Evolutionary conservation across 495 filamentous ascomycete species (phyloP).

Genomic region (Tuber brumale): DNA sequence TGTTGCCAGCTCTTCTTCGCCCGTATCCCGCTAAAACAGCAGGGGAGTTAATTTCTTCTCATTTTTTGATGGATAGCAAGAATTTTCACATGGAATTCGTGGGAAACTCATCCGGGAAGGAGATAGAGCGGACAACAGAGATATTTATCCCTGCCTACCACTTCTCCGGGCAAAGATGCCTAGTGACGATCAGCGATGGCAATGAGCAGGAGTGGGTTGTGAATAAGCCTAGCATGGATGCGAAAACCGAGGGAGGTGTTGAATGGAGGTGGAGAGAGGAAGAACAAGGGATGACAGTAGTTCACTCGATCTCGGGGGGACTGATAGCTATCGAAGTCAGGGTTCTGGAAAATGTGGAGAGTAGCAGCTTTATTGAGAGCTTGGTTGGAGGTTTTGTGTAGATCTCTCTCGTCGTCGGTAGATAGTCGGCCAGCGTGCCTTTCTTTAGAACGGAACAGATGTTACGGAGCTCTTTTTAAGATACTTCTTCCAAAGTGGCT

Average conservation of each 20-base stretch:
- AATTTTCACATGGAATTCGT: slow-evolving; percentile 32
- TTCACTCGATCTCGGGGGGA: slow-evolving; percentile 10
- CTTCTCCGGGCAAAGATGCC: slow-evolving; percentile 30
- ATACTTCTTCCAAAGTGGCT: not conserved
- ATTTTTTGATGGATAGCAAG: slow-evolving; percentile 31
- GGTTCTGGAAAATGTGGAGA: not conserved
- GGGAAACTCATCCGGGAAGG: slow-evolving; percentile 8
- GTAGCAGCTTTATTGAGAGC: not conserved
- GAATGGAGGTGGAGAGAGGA: slow-evolving; percentile 36
- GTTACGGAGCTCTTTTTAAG: not conserved
- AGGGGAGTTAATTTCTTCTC: slow-evolving; percentile 27
- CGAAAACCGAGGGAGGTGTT: slow-evolving; percentile 21
- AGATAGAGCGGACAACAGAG: slow-evolving; percentile 33
- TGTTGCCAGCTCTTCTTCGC: slow-evolving; percentile 32
- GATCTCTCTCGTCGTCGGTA: not conserved
- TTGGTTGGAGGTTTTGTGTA: not conserved
- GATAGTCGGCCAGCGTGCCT: not conserved
- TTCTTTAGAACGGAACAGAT: not conserved
- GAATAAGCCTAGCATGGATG: slow-evolving; percentile 16
- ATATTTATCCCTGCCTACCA: slow-evolving; percentile 39
- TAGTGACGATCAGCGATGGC: slow-evolving; percentile 22
- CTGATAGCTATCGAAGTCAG: not conserved
- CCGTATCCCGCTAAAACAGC: slow-evolving; percentile 38
- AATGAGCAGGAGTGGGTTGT: slow-evolving; percentile 21
- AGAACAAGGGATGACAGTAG: slow-evolving; percentile 23